A percentile compares a stretch with the other conserved stretches of the same genome.
Evolutionary conservation across 176 grass and related monocot genomes (phyloP).

Genomic region (Pontederia crassipes): DNA sequence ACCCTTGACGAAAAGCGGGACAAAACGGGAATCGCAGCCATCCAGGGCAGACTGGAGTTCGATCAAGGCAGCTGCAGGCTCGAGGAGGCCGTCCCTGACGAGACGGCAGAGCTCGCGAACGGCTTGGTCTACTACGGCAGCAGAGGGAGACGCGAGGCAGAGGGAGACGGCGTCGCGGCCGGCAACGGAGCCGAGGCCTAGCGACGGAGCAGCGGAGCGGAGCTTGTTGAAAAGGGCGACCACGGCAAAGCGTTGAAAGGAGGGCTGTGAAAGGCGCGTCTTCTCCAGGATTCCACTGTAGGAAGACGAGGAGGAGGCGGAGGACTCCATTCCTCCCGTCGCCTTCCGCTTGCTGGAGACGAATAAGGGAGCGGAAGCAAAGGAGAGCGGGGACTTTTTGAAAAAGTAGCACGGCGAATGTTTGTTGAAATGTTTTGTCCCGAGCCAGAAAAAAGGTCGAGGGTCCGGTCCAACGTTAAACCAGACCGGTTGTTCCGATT

Average conservation of each 20-base stretch:
- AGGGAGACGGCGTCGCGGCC: constrained; percentile 23
- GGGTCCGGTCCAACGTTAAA: too few species aligned
- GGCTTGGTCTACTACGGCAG: constrained; percentile 32
- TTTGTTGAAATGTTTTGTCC: too few species aligned
- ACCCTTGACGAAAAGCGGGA: constrained; percentile 18
- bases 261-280: constrained; percentile 13
- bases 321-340: constrained; percentile 22
- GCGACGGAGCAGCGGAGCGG: constrained; percentile 30
- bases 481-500: too few species aligned
- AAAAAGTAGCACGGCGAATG: too few species aligned
- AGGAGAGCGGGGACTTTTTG: constrained; percentile 11
- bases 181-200: constrained; percentile 21
- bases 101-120: constrained; percentile 28
- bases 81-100: constrained; percentile 27
- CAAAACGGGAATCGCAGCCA: constrained; percentile 8
- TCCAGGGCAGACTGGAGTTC: constrained; percentile 26
- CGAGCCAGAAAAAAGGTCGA: too few species aligned
- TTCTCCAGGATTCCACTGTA: constrained; percentile 23
- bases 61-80: constrained; percentile 25
- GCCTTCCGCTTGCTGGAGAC: constrained; percentile 20
- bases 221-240: constrained; percentile 21
- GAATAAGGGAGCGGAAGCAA: constrained; percentile 24
- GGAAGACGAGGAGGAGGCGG: constrained; percentile 31
- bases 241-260: constrained; percentile 19
- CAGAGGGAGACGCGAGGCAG: constrained; percentile 23